Evolutionary conservation across 805 yeast genomes (phyloP).

Genomic region (Metschnikowia orientalis): DNA sequence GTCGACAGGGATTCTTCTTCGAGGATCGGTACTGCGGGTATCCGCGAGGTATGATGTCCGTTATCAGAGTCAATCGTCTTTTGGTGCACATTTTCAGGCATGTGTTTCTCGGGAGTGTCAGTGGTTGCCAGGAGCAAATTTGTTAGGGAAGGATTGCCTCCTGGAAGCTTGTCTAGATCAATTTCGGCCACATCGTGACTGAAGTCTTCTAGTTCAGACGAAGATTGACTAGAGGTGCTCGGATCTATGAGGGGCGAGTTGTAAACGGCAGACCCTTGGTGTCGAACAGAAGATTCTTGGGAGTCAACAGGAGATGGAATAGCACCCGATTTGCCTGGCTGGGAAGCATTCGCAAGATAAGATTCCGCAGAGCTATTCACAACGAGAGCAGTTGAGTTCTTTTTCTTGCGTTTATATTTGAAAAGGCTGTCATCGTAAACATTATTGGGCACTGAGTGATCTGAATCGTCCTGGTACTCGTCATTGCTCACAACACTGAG

Average conservation of each 20-base stretch:
- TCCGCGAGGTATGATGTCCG: too few relatives aligned
- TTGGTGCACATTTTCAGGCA: too few relatives aligned
- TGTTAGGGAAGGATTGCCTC: too few relatives aligned
- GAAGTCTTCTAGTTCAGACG: conserved; percentile 23
- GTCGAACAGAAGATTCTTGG: too few relatives aligned
- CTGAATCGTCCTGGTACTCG: conserved; percentile 17
- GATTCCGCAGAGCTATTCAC: not conserved
- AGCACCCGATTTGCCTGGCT: not conserved
- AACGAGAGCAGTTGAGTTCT: too few relatives aligned
- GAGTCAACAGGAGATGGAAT: not conserved
- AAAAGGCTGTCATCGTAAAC: conserved; percentile 28
- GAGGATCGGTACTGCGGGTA: too few relatives aligned
- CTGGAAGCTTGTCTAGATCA: conserved; percentile 7
- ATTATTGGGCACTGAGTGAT: conserved; percentile 10
- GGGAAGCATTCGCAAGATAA: not conserved
- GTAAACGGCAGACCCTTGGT: too few relatives aligned
- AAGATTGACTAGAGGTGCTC: conserved; percentile 8
- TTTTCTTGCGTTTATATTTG: conserved; percentile 17
- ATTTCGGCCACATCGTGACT: conserved; percentile 14
- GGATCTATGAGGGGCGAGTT: too few relatives aligned
- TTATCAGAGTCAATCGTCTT: too few relatives aligned
- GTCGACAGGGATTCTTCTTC: conserved; percentile 12
- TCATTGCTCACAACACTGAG: conserved; percentile 7
- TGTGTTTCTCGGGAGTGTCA: too few relatives aligned
- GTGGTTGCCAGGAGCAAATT: too few relatives aligned